These are phyloP conservation scores for Closterium sp. DNA, from an alignment of 139 green algal species.

Conservation along the genomic window DNA sequence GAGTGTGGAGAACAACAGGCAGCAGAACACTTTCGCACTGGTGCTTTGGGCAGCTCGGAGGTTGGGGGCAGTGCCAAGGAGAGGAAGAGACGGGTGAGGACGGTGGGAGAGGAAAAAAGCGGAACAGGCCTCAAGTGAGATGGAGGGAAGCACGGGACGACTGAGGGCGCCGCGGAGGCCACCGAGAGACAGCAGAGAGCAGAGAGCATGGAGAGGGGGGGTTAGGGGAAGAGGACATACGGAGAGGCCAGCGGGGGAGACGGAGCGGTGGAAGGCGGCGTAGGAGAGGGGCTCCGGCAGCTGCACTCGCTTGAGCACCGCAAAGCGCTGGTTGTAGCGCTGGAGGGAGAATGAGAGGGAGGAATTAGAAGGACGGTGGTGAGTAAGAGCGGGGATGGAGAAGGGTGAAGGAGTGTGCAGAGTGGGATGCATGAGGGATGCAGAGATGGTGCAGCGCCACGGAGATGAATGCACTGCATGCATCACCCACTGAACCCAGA, in stretches of 20 bases:
- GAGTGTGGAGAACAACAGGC: no score
- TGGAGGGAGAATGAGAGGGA: no score
- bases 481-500: no score
- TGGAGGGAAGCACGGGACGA: no score
- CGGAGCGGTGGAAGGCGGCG: slow-evolving; percentile 2
- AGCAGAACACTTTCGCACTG: no score
- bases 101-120: no score
- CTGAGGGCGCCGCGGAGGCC: no score
- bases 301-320: neutral
- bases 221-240: no score
- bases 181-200: no score
- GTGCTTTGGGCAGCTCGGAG: neutral
- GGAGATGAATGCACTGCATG: neutral
- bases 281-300: slow-evolving; percentile 15
- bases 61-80: neutral
- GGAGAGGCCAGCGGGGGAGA: slow-evolving; percentile 8
- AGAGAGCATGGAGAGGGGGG: neutral
- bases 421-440: neutral
- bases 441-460: neutral
- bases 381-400: no score
- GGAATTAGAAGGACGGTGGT: neutral
- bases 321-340: no score
- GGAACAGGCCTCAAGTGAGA: no score
- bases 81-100: neutral
- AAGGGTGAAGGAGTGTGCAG: neutral